Base-by-base conservation (phyloP, 1,139 yeast genomes). In the Ogataea hybrid region DNA sequence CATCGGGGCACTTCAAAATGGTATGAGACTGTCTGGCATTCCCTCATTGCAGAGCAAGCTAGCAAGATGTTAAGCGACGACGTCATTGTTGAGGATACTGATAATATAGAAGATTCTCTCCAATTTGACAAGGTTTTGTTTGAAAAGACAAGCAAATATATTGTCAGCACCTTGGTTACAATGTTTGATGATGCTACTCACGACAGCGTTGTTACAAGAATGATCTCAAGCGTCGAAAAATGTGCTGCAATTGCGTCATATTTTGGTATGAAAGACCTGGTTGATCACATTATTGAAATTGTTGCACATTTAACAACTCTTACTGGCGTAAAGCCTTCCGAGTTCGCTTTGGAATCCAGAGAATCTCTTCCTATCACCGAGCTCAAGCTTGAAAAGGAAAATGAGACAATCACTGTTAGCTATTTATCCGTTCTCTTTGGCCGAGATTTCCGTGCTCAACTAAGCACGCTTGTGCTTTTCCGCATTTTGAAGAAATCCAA, bases 21-120 rank as follows among this genome's bases (percentile, higher is more conserved):
- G 81, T 92, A 90, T 65, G 97, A 90, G 59, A 92, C 86, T 58
- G 81, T 84, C 14, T 94, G 99, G 99, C 84, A 85, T 55, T 85
- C 86, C 49, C 67, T 88, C 51, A 77, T 90, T 41, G 77, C 88
- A 2, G 62, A 79, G 56, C 77, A 71, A 50, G 57, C 57, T 17
- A 57, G 57, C 29, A 57, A 57, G 27, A 39, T 42, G 6, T 49
- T 53, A 15, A 49, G 59, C 9, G 46, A 44, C 53, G 48, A 57
- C 54, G 8, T 54, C 52, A 25, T 51, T 16, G 52, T 50, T 25
- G 48, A 51, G 29, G 56, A 48, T 20, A 54, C 54, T 2, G 56
- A 70, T 17, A 58, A 57, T 9, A 42, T 57, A 2, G 53, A 51
- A 25, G 64, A 65, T 3, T 46, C 68, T 2, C 47, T 71, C 9